These are phyloP conservation scores for Linnemannia exigua DNA, from an alignment of 192 early-diverging fungal species.

Conservation along the genomic window DNA sequence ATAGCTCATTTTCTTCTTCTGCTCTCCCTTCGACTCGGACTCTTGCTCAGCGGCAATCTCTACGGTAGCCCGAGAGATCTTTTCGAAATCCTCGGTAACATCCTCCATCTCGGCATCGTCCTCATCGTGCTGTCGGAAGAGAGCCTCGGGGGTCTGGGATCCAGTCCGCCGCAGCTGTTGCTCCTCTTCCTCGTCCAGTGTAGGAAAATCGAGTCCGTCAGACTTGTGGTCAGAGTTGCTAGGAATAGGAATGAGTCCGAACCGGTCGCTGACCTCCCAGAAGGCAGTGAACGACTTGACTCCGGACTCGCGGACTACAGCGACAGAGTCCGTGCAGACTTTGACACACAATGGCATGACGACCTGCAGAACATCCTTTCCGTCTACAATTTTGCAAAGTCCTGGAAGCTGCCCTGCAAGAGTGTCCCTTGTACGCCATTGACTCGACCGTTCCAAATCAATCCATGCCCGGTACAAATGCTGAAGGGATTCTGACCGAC, in stretches of 20 bases:
- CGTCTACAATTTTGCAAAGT: constrained; percentile 74
- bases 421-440: constrained; percentile 82
- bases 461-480: constrained; percentile 76
- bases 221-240: neutral
- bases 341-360: constrained; percentile 76
- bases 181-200: constrained; percentile 44
- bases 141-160: neutral
- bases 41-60: neutral
- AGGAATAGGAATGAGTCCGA: constrained; percentile 9
- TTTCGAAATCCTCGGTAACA: constrained; percentile 11
- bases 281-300: constrained; percentile 51
- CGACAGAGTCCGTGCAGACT: constrained; percentile 66
- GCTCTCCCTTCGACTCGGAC: neutral
- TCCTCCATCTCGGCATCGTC: constrained; percentile 56
- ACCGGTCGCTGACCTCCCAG: constrained; percentile 28
- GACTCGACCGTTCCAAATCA: constrained; percentile 70
- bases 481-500: constrained; percentile 76
- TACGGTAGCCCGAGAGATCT: neutral
- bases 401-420: constrained; percentile 76
- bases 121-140: constrained; percentile 31
- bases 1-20: neutral
- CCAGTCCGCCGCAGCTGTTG: neutral
- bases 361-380: constrained; percentile 69
- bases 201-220: constrained; percentile 35
- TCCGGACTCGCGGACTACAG: constrained; percentile 68